Conservation (phyloP, 2,329 filamentous ascomycete species). For the Colletotrichum echinochloae region DNA sequence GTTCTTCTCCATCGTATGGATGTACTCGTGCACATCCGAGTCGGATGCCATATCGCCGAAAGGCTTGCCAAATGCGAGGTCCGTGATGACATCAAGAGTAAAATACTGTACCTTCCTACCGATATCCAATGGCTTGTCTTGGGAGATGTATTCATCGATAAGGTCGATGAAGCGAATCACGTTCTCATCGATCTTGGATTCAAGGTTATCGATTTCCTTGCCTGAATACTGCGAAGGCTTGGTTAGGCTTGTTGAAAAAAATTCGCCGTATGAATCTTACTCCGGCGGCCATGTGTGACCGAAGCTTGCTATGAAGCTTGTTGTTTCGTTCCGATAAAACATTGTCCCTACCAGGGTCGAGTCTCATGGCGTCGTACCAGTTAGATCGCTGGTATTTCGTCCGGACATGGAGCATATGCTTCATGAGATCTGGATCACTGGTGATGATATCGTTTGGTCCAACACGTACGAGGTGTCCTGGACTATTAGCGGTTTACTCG, state of each 20-base stretch:
- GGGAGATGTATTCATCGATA: conserved; percentile 55
- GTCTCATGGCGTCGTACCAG: conserved; percentile 62
- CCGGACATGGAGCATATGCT: conserved; percentile 52
- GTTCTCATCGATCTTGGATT: conserved; percentile 61
- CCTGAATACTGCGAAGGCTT: conserved; percentile 56
- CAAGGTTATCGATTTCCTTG: conserved; percentile 63
- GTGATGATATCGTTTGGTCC: conserved; percentile 57
- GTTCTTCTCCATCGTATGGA: conserved; percentile 57
- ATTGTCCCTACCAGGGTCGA: conserved; percentile 66
- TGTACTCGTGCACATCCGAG: conserved; percentile 60
- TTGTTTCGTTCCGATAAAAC: conserved; percentile 64
- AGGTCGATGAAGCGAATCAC: conserved; percentile 58
- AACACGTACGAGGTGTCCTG: conserved; percentile 52
- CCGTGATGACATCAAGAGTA: conserved; percentile 66
- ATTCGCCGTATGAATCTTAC: conserved; percentile 46
- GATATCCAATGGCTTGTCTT: conserved; percentile 60
- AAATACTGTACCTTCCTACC: conserved; percentile 62
- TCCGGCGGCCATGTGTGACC: conserved; percentile 63
- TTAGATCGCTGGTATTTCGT: conserved; percentile 51
- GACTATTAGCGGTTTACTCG: no score
- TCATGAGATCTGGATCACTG: conserved; percentile 54
- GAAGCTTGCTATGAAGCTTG: conserved; percentile 54
- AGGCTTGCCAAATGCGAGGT: conserved; percentile 60
- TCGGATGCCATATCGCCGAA: conserved; percentile 61
- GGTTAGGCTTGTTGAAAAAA: background rate